A percentile compares a stretch with the other conserved stretches of the same genome.
These are phyloP conservation scores for Rhizophlyctis rosea DNA, from an alignment of 192 early-diverging fungal species.

Conservation along the genomic window DNA sequence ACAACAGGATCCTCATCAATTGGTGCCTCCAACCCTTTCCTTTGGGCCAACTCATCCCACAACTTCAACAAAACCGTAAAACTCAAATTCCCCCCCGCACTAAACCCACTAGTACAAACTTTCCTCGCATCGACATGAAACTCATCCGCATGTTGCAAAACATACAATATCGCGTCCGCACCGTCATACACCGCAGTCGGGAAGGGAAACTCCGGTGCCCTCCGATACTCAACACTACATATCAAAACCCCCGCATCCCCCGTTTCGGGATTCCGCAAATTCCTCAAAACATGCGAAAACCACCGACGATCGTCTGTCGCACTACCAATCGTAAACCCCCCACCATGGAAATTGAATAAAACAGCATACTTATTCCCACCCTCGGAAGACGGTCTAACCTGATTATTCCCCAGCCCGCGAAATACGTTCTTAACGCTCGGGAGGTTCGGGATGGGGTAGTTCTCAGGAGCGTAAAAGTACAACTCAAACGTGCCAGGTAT, in stretches of 20 bases:
- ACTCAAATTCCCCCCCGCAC: not conserved
- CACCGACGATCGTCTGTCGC: conserved; percentile 8
- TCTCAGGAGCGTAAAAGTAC: not conserved
- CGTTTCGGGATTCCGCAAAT: not conserved
- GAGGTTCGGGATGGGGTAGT: not conserved
- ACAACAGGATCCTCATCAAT: too few relatives aligned
- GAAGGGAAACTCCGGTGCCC: not conserved
- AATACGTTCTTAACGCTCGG: too few relatives aligned
- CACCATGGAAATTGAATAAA: not conserved
- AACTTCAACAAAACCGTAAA: not conserved
- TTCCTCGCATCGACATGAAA: not conserved
- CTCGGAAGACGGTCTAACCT: too few relatives aligned
- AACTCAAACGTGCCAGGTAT: not conserved
- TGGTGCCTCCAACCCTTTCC: too few relatives aligned
- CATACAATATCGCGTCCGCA: not conserved
- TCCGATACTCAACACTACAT: not conserved
- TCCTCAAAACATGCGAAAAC: not conserved
- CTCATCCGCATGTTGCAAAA: not conserved
- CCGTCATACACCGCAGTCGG: conserved; percentile 6
- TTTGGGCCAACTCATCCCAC: not conserved
- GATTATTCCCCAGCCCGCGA: too few relatives aligned
- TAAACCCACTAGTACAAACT: not conserved
- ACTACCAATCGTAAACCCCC: conserved; percentile 5
- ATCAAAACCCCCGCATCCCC: not conserved
- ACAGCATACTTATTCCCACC: too few relatives aligned